Percentiles rank a stretch among this genome's conserved stretches.
phyloP scores from a whole-genome alignment of 768 basidiomycete species.

The Suillus hirtellus region DNA sequence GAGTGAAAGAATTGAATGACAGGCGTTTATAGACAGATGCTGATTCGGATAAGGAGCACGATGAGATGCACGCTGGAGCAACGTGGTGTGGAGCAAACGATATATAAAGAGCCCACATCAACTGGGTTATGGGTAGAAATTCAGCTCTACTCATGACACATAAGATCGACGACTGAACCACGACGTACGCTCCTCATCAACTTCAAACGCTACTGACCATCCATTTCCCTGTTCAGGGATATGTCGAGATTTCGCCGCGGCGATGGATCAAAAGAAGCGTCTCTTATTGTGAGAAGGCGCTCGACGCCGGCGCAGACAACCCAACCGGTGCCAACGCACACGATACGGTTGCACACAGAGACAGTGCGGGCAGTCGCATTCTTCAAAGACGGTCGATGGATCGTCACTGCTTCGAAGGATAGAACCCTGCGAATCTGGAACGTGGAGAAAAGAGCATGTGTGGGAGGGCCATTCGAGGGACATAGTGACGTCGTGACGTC shows the following conservation, averaged over 20 bases:
- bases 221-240: background rate
- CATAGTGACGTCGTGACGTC: slow-evolving; percentile 25
- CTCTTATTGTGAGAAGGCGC: background rate
- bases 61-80: background rate
- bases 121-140: background rate
- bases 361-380: slow-evolving; percentile 21
- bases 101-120: background rate
- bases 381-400: slow-evolving; percentile 26
- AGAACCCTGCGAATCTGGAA: slow-evolving; percentile 31
- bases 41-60: no score
- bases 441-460: slow-evolving; percentile 20
- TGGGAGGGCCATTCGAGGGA: slow-evolving; percentile 19
- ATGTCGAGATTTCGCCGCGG: background rate
- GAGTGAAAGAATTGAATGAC: no score
- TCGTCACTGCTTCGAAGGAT: slow-evolving; percentile 27
- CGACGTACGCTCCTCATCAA: background rate
- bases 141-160: background rate
- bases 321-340: background rate
- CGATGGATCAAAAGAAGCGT: background rate
- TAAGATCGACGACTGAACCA: background rate
- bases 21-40: background rate
- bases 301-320: background rate
- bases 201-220: background rate
- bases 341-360: background rate
- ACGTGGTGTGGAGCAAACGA: background rate